Base-by-base conservation (phyloP, 306 rosid genomes). In the Lablab purpureus region DNA sequence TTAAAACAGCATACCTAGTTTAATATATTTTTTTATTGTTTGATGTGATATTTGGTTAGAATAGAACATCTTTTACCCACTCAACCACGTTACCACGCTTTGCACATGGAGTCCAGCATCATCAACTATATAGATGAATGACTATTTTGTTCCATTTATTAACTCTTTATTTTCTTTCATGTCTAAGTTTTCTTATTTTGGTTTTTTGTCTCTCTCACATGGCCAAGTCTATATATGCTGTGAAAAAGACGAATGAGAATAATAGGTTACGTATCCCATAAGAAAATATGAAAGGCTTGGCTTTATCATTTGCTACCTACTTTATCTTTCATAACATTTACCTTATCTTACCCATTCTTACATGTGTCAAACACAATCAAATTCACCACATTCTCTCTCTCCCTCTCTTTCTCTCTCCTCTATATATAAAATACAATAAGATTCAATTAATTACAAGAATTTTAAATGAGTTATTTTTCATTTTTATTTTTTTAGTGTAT, bases 1-100 rank as follows among this genome's bases (percentile, higher is more conserved):
- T 30, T 32, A 5, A 32, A 32, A 32, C 6, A 32, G 36, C 36
- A 32, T 32, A 32, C 5, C 5, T 32, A 4, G 6, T 28, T 49
- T 71, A n/a, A 28, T 17, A 0, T 0, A 18, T 30, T 25, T 8
- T 32, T 19, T 32, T 0, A 43, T 43, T 45, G 23, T 47, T 21
- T 59, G 78, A 62, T 79, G 78, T 60, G 73, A 72, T 63, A 62
- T 36, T 7, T 25, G 25, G 60, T 66, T 64, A 62, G 27, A 40
- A 23, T 40, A 64, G 5, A 13, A 63, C 23, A 41, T 52, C 14
- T 36, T 63, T 62, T 77, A 25, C 47, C 18, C 34, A 30, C 5
- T 63, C 41, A 58, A 69, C 78, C 72, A 19, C 28, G 3, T 34
- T 21, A 54, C 51, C 71, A 41, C 71, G 46, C 37, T 46, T 58